Base-by-base conservation (phyloP, 306 rosid species). In the Glycine soja region DNA sequence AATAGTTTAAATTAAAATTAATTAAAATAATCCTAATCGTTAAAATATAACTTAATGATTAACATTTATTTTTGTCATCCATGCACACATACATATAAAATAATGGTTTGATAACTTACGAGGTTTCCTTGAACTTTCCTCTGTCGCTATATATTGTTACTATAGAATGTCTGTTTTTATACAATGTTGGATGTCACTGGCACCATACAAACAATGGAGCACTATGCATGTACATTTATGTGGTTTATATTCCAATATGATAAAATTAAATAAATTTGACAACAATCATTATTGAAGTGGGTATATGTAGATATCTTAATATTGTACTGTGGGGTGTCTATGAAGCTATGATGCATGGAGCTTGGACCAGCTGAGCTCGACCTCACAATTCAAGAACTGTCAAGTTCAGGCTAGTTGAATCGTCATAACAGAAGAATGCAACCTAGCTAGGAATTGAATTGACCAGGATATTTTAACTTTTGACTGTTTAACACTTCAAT, bases 91-190 rank as follows among this genome's bases (percentile, higher is more conserved):
- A 24, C 1, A 7, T 24, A 10, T 57, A 57, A 54, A 16, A 54
- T n/a, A 52, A 32, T 36, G 66, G 56, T 8, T 45, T 32, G 48
- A 53, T 4, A 16, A 40, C 34, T 68, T 36, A 46, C 2, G 66
- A 76, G 19, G 67, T 9, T 83, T 83, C 82, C 80, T 52, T 8
- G 86, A 78, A 78, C 38, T 10, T 83, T 71, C 86, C 16, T 43
- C 12, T 8, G 78, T 76, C 82, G 45, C 58, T 68, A 38, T 51
- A 46, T 46, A 42, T 34, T 56, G 6, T 59, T 66, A 34, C 18
- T 3, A 36, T 53, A 30, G 16, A 74, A 75, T 82, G 54, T 14
- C 19, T 68, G 45, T 19, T 62, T 75, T 4, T 14, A 16, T 4
- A 38, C 43, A 8, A 40, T 38, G 8, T 40, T 0, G 4, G 24